Evolutionary conservation across 164 flowering plant genomes (phyloP), one percentile per base, ranked within the genome.

Genomic region (Magnolia sinica): DNA sequence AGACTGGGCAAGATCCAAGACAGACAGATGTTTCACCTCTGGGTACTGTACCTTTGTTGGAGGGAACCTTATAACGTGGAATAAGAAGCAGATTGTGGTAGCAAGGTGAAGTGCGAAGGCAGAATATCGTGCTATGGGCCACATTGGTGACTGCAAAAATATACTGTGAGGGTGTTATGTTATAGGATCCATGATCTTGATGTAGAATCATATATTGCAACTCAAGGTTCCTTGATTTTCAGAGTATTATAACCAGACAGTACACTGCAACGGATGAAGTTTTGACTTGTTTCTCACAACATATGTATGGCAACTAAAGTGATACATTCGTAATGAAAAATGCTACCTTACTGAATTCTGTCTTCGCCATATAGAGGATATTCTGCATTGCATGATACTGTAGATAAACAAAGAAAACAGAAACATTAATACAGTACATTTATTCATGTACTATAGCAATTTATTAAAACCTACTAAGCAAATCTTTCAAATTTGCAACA

Each of bases 381-480:
- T 93, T 96, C 73, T 88, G 88, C 85, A 92, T 74, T 0, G 84
- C 76, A 76, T 93, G 92, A 83, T 93, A 93, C 99, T 96, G 92
- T 18, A 81, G 79, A 70, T 13, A 72, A 83, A 71, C 23, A 73
- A 49, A 68, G 76, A 59, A 75, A 68, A 29, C 24, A 24, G 52
- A 9, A 73, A 59, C 18, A 59, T 73, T 77, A 61, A 45, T 8
- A 55, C 19, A 76, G 65, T 23, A n/a, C 70, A 69, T 3, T 58
- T 16, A 55, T 68, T 45, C 7, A 29, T 58, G 75, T 64, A 31
- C 52, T 74, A 64, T 20, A 19, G 50, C 7, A 63, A 63, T 63
- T n/a, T 18, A 23, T 63, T 16, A 8, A 7, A n/a, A 1, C 20
- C 24, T 24, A 66, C 29, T 24, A 8, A 13, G 9, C 69, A 66